Conservation (phyloP, 2,329 filamentous ascomycete genomes). For the Xylariaceae sp. region DNA sequence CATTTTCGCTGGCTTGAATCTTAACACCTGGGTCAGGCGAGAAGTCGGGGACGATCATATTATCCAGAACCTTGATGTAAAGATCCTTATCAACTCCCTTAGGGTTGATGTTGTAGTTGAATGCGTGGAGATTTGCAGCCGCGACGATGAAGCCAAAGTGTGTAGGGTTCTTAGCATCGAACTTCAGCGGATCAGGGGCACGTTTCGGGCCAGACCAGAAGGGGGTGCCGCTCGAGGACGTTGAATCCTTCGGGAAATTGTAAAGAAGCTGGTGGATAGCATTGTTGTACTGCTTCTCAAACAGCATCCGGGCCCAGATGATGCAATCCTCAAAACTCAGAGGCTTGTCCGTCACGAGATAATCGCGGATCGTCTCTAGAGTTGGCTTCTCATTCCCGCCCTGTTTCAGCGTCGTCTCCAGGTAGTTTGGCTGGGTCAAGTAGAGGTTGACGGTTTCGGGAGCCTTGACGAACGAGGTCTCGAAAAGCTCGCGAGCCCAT, state of each 20-base stretch:
- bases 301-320: constrained; percentile 89
- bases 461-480: constrained; percentile 89
- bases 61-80: constrained; percentile 79
- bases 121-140: constrained; percentile 90
- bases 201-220: constrained; percentile 99
- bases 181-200: constrained; percentile 87
- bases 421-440: constrained; percentile 86
- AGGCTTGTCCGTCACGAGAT: constrained; percentile 88
- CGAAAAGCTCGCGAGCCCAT: constrained; percentile 95
- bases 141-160: constrained; percentile 88
- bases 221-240: constrained; percentile 81
- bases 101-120: constrained; percentile 97
- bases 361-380: constrained; percentile 86
- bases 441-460: constrained; percentile 95
- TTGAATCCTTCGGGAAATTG: constrained; percentile 96
- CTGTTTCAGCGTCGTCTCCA: constrained; percentile 85
- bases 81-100: constrained; percentile 70
- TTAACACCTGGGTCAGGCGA: constrained; percentile 86
- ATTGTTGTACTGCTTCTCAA: constrained; percentile 97
- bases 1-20: constrained; percentile 95
- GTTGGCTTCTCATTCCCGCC: constrained; percentile 94
- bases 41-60: constrained; percentile 96
- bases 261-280: constrained; percentile 92
- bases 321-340: constrained; percentile 95
- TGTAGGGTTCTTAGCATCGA: constrained; percentile 80